These are phyloP conservation scores for Trichoderma breve DNA, from an alignment of 2,329 filamentous ascomycete genomes.

Conservation along the genomic window DNA sequence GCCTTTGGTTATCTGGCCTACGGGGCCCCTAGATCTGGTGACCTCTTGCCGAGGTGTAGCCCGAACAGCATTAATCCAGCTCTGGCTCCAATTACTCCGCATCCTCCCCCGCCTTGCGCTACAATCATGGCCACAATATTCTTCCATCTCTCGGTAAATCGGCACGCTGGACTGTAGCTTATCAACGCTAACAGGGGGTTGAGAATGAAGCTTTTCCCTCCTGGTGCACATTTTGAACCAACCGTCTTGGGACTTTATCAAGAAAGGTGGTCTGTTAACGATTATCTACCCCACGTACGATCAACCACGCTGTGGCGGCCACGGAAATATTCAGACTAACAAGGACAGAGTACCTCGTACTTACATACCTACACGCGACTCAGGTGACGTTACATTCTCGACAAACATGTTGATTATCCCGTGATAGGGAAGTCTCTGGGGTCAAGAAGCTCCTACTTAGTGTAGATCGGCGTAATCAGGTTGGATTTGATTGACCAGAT, in stretches of 20 bases:
- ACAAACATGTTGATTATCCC: neutral
- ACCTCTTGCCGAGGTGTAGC: neutral
- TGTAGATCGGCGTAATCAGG: neutral
- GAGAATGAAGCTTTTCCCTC: conserved; percentile 3
- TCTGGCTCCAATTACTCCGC: conserved; percentile 3
- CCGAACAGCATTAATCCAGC: neutral
- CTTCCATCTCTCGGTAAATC: conserved; percentile 9
- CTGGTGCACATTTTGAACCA: neutral
- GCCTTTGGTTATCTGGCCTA: neutral
- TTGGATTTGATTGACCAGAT: neutral
- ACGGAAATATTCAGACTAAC: neutral
- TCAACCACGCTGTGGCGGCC: neutral
- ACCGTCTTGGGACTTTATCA: neutral
- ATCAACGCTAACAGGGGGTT: conserved; percentile 9
- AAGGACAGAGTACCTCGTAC: neutral
- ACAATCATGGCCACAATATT: neutral
- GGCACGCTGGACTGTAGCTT: conserved; percentile 1
- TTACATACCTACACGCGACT: neutral
- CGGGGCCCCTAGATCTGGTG: neutral
- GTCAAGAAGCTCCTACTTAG: neutral
- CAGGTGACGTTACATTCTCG: conserved; percentile 15
- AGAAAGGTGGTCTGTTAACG: neutral
- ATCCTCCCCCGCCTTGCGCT: neutral
- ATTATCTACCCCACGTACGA: neutral
- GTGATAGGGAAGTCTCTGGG: neutral